Evolutionary conservation across 1,139 yeast genomes (phyloP).

Genomic region (Yamadazyma diospyri): DNA sequence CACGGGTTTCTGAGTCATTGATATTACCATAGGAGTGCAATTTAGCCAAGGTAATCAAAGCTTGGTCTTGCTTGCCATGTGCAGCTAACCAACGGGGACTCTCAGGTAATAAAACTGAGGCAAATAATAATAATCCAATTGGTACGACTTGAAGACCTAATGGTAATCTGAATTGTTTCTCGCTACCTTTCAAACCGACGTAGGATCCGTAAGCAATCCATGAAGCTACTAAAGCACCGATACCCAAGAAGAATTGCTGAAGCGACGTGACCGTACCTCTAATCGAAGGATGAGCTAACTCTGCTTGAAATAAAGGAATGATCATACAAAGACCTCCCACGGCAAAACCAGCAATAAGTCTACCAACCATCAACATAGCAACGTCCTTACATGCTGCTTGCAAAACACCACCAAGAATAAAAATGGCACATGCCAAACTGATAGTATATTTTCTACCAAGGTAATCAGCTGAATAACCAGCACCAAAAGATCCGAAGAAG

Average conservation of each 20-base stretch:
- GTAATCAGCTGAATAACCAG: slow-evolving; percentile 17
- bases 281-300: slow-evolving; percentile 22
- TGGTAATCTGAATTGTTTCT: slow-evolving; percentile 19
- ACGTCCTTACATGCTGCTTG: slow-evolving; percentile 20
- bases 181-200: slow-evolving; percentile 16
- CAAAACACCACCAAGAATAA: slow-evolving; percentile 22
- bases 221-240: slow-evolving; percentile 23
- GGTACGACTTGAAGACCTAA: slow-evolving; percentile 20
- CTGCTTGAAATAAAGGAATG: slow-evolving; percentile 19
- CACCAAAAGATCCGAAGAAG: slow-evolving; percentile 24
- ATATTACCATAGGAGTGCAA: slow-evolving; percentile 21
- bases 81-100: slow-evolving; percentile 55
- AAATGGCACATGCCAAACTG: slow-evolving; percentile 17
- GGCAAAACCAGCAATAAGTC: slow-evolving; percentile 22
- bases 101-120: slow-evolving; percentile 49
- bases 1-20: slow-evolving; percentile 5
- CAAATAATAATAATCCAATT: slow-evolving; percentile 17
- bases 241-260: slow-evolving; percentile 22
- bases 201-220: slow-evolving; percentile 25
- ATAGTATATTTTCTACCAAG: slow-evolving; percentile 20
- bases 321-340: slow-evolving; percentile 21
- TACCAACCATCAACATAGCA: slow-evolving; percentile 21
- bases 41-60: slow-evolving; percentile 24
- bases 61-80: slow-evolving; percentile 33
- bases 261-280: slow-evolving; percentile 22